These are phyloP conservation scores for Chlorella sp. DNA, from an alignment of 139 green algal species.

Conservation along the genomic window DNA sequence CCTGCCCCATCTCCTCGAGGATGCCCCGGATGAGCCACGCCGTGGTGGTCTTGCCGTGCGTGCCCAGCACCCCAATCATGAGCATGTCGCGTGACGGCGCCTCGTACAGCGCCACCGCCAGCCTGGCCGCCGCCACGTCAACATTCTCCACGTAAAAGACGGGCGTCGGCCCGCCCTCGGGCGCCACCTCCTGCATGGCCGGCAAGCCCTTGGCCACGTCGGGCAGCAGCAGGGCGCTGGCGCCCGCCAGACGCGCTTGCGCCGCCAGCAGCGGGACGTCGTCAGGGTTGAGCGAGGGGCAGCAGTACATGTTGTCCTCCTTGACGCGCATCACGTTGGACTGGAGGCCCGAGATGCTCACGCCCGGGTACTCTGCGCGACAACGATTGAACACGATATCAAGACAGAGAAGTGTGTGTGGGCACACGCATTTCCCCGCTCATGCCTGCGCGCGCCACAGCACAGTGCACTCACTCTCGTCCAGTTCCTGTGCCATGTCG, in stretches of 20 bases:
- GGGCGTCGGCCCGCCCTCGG: conserved; percentile 20
- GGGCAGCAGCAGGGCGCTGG: conserved; percentile 23
- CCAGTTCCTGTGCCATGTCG: conserved; percentile 23
- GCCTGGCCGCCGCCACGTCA: conserved; percentile 18
- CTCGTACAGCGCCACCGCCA: conserved; percentile 67
- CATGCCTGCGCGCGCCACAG: no score
- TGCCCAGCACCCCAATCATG: conserved; percentile 73
- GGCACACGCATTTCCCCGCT: no score
- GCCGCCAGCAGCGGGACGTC: conserved; percentile 1
- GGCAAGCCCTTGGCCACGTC: conserved; percentile 18
- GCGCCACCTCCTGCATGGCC: conserved; percentile 18
- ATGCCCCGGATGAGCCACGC: conserved; percentile 84
- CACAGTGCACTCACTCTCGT: conserved; percentile 27
- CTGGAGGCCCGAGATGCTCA: conserved; percentile 22
- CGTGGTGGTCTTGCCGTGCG: conserved; percentile 91
- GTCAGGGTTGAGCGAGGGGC: neutral
- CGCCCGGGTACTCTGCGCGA: conserved; percentile 16
- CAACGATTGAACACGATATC: neutral
- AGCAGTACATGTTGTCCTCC: conserved; percentile 13
- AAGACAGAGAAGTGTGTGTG: no score
- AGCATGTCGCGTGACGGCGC: conserved; percentile 35
- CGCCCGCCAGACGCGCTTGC: conserved; percentile 17
- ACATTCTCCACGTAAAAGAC: conserved; percentile 36
- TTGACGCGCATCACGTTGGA: conserved; percentile 16
- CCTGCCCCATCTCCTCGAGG: conserved; percentile 74